phyloP scores from a whole-genome alignment of 495 filamentous ascomycete species.

The Penicillium desertorum region DNA sequence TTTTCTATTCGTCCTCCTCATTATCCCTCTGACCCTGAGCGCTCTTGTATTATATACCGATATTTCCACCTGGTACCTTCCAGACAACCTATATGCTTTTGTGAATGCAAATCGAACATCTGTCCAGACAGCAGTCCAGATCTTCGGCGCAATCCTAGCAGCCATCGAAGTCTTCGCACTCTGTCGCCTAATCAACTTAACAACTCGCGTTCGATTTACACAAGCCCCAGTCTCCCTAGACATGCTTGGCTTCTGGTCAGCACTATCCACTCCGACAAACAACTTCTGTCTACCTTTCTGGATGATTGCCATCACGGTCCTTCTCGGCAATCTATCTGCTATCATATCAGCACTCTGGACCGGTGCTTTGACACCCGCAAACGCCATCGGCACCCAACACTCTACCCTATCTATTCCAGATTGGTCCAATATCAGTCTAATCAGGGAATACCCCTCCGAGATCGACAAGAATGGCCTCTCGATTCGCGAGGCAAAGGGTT shows the following conservation, averaged over 20 bases:
- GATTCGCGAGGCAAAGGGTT: slow-evolving; percentile 24
- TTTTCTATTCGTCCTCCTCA: slow-evolving; percentile 1
- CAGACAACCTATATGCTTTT: slow-evolving; percentile 8
- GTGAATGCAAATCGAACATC: slow-evolving; percentile 19
- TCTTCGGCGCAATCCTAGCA: slow-evolving; percentile 16
- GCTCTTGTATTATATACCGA: slow-evolving; percentile 16
- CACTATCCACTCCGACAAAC: slow-evolving; percentile 5
- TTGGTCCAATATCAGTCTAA: slow-evolving; percentile 26
- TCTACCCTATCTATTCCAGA: slow-evolving; percentile 23
- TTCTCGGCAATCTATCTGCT: slow-evolving; percentile 20
- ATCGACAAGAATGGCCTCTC: slow-evolving; percentile 19
- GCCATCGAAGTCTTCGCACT: slow-evolving; percentile 11
- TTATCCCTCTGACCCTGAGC: slow-evolving; percentile 1
- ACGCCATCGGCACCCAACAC: slow-evolving; percentile 3
- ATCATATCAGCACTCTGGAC: slow-evolving; percentile 37
- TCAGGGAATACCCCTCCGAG: slow-evolving; percentile 18
- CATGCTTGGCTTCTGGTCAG: slow-evolving; percentile 22
- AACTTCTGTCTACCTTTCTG: slow-evolving; percentile 8
- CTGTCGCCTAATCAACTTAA: slow-evolving; percentile 15
- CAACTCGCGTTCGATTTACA: slow-evolving; percentile 13
- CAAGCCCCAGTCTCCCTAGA: slow-evolving; percentile 14
- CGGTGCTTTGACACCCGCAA: slow-evolving; percentile 35
- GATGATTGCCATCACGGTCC: slow-evolving; percentile 18
- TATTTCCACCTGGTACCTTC: slow-evolving; percentile 10
- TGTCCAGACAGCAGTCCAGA: slow-evolving; percentile 23